Evolutionary conservation across 78 protist species (phyloP), one percentile per base, ranked within the genome.

Genomic region (Anaeramoeba ignava): DNA sequence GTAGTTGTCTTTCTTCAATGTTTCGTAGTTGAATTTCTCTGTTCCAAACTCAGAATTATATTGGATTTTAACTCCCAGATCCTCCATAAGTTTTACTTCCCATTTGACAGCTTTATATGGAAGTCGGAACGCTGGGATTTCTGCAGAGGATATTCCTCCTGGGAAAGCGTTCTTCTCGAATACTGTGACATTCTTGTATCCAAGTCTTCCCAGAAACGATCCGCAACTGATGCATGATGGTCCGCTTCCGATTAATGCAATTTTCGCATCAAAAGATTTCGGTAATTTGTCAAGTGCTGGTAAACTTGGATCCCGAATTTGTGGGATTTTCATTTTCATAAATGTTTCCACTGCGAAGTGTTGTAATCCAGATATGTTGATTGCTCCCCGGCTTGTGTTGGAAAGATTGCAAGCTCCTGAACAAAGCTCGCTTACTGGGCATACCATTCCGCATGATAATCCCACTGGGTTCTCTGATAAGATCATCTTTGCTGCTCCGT

Each of bases 321-420:
- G 97, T 27, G 91, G 94, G 33, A 95, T 81, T 78, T 86, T 82
- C 98, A 95, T 95, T 41, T 86, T 86, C 79, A 82, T 90, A 87
- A 95, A 94, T 2, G 78, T 80, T 33, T 92, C 95, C 17, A 91
- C 85, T 3, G 98, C 97, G 40, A 91, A 93, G 68, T 90, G 93
- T 87, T 95, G 98, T 33, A 94, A 89, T 37, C 96, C 97, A 68
- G 92, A 91, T 54, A 95, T 95, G 88, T 95, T 94, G 85, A 95
- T 95, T 38, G 96, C 87, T 0, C 98, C 98, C 37, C 90, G 96
- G 42, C 91, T 96, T 0, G 92, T 23, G 1, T 94, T 94, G 33
- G 94, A 91, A 3, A 95, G 84, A 83, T 93, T 95, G 88, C 98
- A 95, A 27, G 93, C 92, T 41, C 96, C 97, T 42, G 90, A 93